Evolutionary conservation across 106 monocot species (phyloP).

Genomic region (Platanthera guangdongensis): DNA sequence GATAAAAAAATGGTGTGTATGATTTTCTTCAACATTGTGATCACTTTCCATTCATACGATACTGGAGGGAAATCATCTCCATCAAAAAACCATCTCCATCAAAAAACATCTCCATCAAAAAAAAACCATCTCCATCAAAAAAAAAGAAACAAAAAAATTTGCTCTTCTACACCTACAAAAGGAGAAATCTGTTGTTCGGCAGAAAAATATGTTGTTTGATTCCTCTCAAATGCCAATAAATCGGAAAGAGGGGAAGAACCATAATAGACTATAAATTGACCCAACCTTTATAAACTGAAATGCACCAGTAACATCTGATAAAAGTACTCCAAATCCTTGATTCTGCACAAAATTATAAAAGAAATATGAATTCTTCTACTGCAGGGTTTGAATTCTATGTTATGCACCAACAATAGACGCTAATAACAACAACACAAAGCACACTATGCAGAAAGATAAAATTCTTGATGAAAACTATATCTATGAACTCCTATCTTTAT

Average conservation of each 20-base stretch:
- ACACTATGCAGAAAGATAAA: not conserved
- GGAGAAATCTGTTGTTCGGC: too few relatives aligned
- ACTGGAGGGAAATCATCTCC: too few relatives aligned
- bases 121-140: too few relatives aligned
- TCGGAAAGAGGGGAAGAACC: not conserved
- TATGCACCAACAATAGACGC: not conserved
- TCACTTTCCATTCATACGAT: too few relatives aligned
- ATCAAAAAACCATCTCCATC: too few relatives aligned
- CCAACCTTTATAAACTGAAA: conserved; percentile 84
- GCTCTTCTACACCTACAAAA: too few relatives aligned
- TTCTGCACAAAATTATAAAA: conserved; percentile 39
- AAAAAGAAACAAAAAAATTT: too few relatives aligned
- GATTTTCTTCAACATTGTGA: too few relatives aligned
- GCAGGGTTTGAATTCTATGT: not conserved
- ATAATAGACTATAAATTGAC: not conserved
- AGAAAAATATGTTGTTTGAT: too few relatives aligned
- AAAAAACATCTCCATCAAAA: too few relatives aligned
- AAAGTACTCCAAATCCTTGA: conserved; percentile 36
- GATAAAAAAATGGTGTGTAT: too few relatives aligned
- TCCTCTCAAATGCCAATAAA: too few relatives aligned
- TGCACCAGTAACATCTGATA: conserved; percentile 47
- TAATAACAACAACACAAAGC: not conserved
- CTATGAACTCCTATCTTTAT: conserved; percentile 47
- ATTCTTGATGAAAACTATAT: not conserved
- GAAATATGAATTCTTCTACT: not conserved